A percentile compares a stretch with the other conserved stretches of the same genome.
These are phyloP conservation scores for Exsudoporus frostii DNA, from an alignment of 768 basidiomycete species.

Conservation along the genomic window DNA sequence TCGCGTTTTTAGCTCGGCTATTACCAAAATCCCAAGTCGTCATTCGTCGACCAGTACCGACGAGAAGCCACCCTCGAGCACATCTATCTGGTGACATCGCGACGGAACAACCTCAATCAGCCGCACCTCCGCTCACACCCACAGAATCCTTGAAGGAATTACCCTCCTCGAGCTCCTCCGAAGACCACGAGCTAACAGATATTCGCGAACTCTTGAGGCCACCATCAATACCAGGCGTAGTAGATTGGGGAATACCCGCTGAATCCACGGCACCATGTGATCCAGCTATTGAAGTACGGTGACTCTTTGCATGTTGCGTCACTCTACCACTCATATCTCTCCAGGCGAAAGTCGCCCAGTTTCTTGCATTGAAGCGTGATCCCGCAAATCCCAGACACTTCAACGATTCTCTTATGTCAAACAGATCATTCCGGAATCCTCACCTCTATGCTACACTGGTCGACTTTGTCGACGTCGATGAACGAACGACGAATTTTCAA, in stretches of 20 bases:
- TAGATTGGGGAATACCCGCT: conserved; percentile 78
- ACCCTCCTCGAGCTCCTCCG: conserved; percentile 18
- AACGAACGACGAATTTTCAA: conserved; percentile 82
- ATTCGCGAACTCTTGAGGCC: conserved; percentile 60
- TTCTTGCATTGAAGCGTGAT: conserved; percentile 68
- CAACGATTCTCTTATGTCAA: conserved; percentile 93
- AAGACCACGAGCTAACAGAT: conserved; percentile 46
- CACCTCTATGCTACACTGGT: conserved; percentile 95
- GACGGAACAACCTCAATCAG: conserved; percentile 12
- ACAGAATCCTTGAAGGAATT: conserved; percentile 16
- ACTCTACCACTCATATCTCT: not conserved
- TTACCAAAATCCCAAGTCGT: conserved; percentile 55
- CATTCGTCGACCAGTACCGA: conserved; percentile 49
- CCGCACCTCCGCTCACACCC: conserved; percentile 4
- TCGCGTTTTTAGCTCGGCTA: conserved; percentile 35
- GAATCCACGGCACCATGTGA: conserved; percentile 54
- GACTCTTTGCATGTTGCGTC: not conserved
- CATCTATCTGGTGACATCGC: conserved; percentile 48
- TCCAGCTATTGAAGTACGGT: conserved; percentile 56
- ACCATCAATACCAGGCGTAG: conserved; percentile 57
- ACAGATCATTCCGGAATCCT: conserved; percentile 92
- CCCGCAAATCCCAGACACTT: conserved; percentile 74
- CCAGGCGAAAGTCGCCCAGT: conserved; percentile 79
- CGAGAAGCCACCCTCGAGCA: conserved; percentile 47
- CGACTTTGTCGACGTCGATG: conserved; percentile 90